Base-by-base conservation (phyloP, 139 green algal genomes). In the Coelastrella sp. region DNA sequence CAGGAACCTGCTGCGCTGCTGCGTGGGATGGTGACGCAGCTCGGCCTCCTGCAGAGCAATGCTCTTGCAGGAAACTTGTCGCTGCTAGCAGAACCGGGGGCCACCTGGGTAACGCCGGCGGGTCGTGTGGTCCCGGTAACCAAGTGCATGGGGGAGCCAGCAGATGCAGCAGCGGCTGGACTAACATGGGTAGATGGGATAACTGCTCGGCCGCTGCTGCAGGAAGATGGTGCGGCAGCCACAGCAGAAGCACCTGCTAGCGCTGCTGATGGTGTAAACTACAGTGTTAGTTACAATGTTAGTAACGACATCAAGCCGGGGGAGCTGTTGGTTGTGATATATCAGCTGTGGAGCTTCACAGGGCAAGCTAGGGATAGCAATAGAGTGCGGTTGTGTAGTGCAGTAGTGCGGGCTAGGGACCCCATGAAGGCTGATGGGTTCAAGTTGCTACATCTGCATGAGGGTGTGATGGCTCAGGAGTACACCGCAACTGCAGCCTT, bases 361-460 rank as follows among this genome's bases (percentile, higher is more conserved):
- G 85, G 85, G 0, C 85, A 85, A 59, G 17, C 7, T 2, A 73
- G 85, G 17, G 85, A 90, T n/a, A 83, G 74, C 73, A 80, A 58
- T 22, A 80, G 74, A n/a, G 73, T 90, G 22, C 58, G 85, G 85
- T 32, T 74, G 85, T 90, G 85, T 60, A 90, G 85, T 54, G 85
- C 58, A 4, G 10, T 90, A 13, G 57, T 90, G 57, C 13, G 57
- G 7, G 85, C 59, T 2, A 54, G 4, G 58, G 22, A 84, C 16
- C 73, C 85, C 0, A 60, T 4, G 10, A 77, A 61, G 3, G 73
- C 74, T 61, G 85, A 76, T 74, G 85, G 85, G 4, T 90, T 20
- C 22, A 90, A 91, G 87, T 61, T 91, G 77, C 54, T 91, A 77
- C 87, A 91, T 66, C 20, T 91, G 77, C 87, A 86, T 61, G 87